Evolutionary conservation across 768 basidiomycete genomes (phyloP).

Genomic region (Pluteus cervinus): DNA sequence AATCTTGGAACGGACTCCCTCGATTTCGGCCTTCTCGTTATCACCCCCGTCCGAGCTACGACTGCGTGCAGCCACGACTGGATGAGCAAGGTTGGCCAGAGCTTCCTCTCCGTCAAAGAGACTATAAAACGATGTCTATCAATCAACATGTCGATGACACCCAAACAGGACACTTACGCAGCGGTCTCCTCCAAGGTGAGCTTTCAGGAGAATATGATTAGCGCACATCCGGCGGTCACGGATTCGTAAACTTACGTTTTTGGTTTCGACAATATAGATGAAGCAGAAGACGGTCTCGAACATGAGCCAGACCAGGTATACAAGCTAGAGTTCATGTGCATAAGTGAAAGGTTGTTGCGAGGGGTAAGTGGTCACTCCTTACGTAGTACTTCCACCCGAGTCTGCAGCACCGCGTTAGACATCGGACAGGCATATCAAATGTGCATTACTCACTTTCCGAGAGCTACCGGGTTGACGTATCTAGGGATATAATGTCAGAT

Average conservation of each 20-base stretch:
- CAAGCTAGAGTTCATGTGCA: conserved; percentile 16
- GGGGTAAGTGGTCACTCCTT: conserved; percentile 7
- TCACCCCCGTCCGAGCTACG: too few relatives aligned
- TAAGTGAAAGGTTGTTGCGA: background rate
- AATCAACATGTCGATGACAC: background rate
- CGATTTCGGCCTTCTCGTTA: too few relatives aligned
- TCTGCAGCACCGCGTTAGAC: conserved; percentile 39
- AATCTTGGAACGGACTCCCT: too few relatives aligned
- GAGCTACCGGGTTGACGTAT: conserved; percentile 45
- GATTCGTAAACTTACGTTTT: conserved; percentile 25
- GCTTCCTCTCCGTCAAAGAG: conserved; percentile 57
- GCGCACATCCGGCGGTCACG: background rate
- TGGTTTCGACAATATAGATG: conserved; percentile 52
- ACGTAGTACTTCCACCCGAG: conserved; percentile 66
- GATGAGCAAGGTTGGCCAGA: too few relatives aligned
- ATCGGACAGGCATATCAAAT: background rate
- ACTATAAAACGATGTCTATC: conserved; percentile 10
- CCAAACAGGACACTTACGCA: conserved; percentile 20
- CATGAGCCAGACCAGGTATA: conserved; percentile 51
- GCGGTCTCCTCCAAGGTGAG: conserved; percentile 61
- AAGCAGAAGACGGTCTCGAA: conserved; percentile 48
- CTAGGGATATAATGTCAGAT: too few relatives aligned
- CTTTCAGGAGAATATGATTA: conserved; percentile 14
- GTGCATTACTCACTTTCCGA: conserved; percentile 24
- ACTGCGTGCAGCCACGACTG: too few relatives aligned